phyloP scores from a whole-genome alignment of 768 basidiomycete species.

The Tulasnella sp. region DNA sequence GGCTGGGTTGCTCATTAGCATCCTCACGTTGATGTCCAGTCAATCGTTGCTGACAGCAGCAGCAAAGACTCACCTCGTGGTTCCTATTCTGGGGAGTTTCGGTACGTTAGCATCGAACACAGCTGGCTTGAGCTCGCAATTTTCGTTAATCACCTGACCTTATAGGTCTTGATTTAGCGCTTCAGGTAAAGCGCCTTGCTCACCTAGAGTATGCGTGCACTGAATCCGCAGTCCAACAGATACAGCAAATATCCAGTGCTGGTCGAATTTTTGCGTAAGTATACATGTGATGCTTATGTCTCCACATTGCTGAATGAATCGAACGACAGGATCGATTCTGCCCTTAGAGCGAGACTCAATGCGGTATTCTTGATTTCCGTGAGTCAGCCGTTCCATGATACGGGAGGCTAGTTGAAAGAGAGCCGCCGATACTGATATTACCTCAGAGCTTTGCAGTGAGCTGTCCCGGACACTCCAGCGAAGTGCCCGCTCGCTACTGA shows the following conservation, averaged over 20 bases:
- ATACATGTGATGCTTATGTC: background rate
- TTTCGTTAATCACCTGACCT: background rate
- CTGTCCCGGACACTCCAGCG: background rate
- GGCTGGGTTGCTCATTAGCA: constrained; percentile 68
- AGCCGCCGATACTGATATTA: background rate
- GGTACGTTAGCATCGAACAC: constrained; percentile 45
- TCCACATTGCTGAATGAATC: background rate
- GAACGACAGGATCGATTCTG: constrained; percentile 42
- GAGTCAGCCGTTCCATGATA: constrained; percentile 38
- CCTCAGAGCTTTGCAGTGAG: constrained; percentile 33
- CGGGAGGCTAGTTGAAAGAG: background rate
- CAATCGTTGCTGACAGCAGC: constrained; percentile 69
- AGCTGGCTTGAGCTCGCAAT: background rate
- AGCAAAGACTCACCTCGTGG: constrained; percentile 68
- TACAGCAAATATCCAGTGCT: constrained; percentile 12
- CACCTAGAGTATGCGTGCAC: background rate
- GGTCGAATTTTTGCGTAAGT: constrained; percentile 24
- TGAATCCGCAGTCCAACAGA: background rate
- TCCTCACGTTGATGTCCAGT: constrained; percentile 53
- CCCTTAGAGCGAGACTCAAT: constrained; percentile 72
- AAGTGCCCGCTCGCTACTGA: constrained; percentile 35
- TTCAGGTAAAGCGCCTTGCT: background rate
- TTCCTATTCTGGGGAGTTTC: constrained; percentile 69
- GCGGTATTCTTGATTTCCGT: constrained; percentile 75
- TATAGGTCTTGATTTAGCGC: background rate